Conservation (phyloP, 441 rosid species). For the Flueggea neowawraea region DNA sequence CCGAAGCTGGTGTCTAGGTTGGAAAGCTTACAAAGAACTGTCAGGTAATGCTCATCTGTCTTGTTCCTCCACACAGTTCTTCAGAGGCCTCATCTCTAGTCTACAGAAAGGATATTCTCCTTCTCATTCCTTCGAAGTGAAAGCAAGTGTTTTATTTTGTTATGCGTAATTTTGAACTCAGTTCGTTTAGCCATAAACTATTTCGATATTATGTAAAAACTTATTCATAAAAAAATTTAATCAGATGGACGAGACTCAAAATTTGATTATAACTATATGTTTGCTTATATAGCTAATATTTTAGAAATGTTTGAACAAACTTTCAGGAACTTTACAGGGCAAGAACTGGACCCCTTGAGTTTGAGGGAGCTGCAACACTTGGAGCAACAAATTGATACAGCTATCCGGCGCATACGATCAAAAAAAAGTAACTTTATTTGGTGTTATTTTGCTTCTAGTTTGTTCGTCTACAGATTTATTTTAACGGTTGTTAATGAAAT, state of each 20-base stretch:
- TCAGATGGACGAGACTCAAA: too few species aligned
- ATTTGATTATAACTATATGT: too few species aligned
- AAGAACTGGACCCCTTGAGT: conserved; percentile 43
- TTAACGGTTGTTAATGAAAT: neutral
- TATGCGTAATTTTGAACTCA: too few species aligned
- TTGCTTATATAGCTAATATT: too few species aligned
- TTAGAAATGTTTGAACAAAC: neutral
- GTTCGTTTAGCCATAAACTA: too few species aligned
- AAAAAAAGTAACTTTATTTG: conserved; percentile 31
- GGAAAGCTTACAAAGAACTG: conserved; percentile 60
- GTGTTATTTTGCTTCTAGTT: neutral
- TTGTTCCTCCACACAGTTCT: neutral
- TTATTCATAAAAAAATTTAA: too few species aligned
- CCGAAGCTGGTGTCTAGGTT: conserved; percentile 60
- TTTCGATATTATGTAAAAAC: too few species aligned
- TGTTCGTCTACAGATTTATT: neutral
- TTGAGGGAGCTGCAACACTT: conserved; percentile 50
- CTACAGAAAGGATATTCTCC: too few species aligned
- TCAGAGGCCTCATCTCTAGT: too few species aligned
- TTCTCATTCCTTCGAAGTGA: too few species aligned
- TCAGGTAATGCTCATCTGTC: conserved; percentile 41
- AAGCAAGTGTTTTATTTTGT: too few species aligned
- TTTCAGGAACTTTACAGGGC: conserved; percentile 45
- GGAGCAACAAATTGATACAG: conserved; percentile 60
- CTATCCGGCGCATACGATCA: conserved; percentile 52